Percentiles rank a stretch among this genome's conserved stretches.
Conservation (phyloP, 805 yeast species). For the Torulaspora quercuum region DNA sequence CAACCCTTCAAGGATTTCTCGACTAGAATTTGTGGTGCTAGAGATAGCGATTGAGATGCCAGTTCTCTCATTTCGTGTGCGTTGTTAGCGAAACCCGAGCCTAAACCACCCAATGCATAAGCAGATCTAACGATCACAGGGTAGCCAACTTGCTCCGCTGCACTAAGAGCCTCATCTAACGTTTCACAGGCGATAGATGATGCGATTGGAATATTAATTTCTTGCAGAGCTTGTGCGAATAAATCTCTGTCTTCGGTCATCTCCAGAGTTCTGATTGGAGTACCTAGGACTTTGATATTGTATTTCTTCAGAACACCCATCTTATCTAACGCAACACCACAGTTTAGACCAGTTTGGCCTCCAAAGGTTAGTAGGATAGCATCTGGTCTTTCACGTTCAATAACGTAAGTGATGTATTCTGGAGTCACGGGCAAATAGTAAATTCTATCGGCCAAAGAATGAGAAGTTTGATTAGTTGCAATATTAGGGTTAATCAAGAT, state of each 20-base stretch:
- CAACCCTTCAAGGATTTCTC: slow-evolving; percentile 97
- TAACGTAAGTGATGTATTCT: slow-evolving; percentile 90
- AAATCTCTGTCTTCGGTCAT: slow-evolving; percentile 97
- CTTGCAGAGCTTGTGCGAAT: slow-evolving; percentile 91
- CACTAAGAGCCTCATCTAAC: slow-evolving; percentile 87
- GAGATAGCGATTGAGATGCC: slow-evolving; percentile 82
- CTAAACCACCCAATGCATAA: slow-evolving; percentile 94
- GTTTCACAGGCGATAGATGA: slow-evolving; percentile 93
- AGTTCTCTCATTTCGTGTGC: slow-evolving; percentile 78
- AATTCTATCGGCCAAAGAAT: slow-evolving; percentile 90
- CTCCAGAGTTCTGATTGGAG: slow-evolving; percentile 93
- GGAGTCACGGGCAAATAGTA: slow-evolving; percentile 96
- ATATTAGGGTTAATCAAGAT: slow-evolving; percentile 92
- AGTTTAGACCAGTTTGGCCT: slow-evolving; percentile 96
- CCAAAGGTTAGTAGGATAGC: slow-evolving; percentile 95
- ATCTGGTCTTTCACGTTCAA: slow-evolving; percentile 94
- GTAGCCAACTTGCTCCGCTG: slow-evolving; percentile 84
- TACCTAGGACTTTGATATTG: slow-evolving; percentile 92
- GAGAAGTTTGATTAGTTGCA: slow-evolving; percentile 96
- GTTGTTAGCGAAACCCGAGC: slow-evolving; percentile 93
- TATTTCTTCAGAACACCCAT: slow-evolving; percentile 91
- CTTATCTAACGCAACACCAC: slow-evolving; percentile 90
- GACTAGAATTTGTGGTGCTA: slow-evolving; percentile 92
- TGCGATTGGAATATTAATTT: slow-evolving; percentile 94
- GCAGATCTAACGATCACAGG: slow-evolving; percentile 98